These are phyloP conservation scores for Macrolepiota dolichaula DNA, from an alignment of 768 basidiomycete species.

Conservation along the genomic window DNA sequence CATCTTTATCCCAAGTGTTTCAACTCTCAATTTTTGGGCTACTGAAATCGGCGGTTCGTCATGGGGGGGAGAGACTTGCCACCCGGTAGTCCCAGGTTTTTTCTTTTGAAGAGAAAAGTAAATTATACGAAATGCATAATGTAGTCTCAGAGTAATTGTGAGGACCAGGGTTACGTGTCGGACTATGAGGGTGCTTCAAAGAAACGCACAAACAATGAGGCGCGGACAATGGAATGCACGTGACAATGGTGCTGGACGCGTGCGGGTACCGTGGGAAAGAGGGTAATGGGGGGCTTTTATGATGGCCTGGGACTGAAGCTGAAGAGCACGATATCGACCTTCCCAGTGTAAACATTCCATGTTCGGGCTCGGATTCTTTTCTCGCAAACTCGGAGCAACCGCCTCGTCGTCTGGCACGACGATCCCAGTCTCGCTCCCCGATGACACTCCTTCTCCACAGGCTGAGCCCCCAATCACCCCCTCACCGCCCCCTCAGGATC, in stretches of 20 bases:
- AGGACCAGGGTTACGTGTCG: not conserved
- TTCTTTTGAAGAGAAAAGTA: too few relatives aligned
- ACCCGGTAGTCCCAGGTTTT: too few relatives aligned
- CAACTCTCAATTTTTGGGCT: too few relatives aligned
- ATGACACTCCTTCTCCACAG: slow-evolving; percentile 16
- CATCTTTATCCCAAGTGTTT: too few relatives aligned
- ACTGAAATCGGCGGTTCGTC: too few relatives aligned
- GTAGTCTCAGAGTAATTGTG: not conserved
- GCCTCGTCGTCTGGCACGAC: slow-evolving; percentile 11
- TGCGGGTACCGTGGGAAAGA: slow-evolving; percentile 4
- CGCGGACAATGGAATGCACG: slow-evolving; percentile 2
- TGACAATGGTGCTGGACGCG: not conserved
- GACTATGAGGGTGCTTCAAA: not conserved
- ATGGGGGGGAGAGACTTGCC: too few relatives aligned
- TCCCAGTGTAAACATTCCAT: not conserved
- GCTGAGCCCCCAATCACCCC: slow-evolving; percentile 33
- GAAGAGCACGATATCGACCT: not conserved
- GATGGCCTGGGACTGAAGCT: not conserved
- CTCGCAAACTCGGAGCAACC: slow-evolving; percentile 27
- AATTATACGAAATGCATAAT: not conserved
- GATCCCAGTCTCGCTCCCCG: slow-evolving; percentile 11
- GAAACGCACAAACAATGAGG: slow-evolving; percentile 6
- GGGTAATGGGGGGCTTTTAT: not conserved
- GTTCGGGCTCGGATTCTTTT: slow-evolving; percentile 31
- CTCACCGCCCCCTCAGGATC: slow-evolving; percentile 28